Conservation (phyloP, 2,329 filamentous ascomycete species). For the Penicillium vulpinum region DNA sequence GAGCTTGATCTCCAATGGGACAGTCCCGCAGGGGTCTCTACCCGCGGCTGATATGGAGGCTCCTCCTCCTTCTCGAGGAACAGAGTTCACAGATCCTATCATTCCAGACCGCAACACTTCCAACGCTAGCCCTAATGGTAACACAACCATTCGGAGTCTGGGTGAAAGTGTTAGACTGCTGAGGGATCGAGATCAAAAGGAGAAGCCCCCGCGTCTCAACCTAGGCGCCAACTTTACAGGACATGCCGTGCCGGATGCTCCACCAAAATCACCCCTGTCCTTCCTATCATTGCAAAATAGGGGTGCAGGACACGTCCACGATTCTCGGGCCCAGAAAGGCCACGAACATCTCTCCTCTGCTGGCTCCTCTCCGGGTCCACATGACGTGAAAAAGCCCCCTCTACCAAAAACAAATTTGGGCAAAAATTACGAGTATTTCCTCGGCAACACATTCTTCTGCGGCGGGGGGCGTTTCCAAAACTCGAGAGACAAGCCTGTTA, state of each 20-base stretch:
- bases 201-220: conserved; percentile 50
- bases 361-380: conserved; percentile 70
- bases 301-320: conserved; percentile 53
- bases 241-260: conserved; percentile 56
- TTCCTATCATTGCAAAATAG: conserved; percentile 65
- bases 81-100: conserved; percentile 75
- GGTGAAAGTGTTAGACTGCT: conserved; percentile 79
- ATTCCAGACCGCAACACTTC: conserved; percentile 69
- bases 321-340: conserved; percentile 71
- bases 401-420: conserved; percentile 51
- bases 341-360: conserved; percentile 83
- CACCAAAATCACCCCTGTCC: conserved; percentile 71
- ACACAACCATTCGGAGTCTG: conserved; percentile 62
- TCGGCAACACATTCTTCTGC: conserved; percentile 90
- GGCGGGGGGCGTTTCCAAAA: conserved; percentile 85
- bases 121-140: conserved; percentile 69
- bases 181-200: conserved; percentile 52
- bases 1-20: conserved; percentile 60
- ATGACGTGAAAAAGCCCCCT: conserved; percentile 47
- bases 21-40: conserved; percentile 41
- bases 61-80: conserved; percentile 75
- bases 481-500: conserved; percentile 81
- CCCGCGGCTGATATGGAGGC: conserved; percentile 50
- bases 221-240: conserved; percentile 62
- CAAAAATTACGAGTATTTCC: conserved; percentile 87